A percentile compares a stretch with the other conserved stretches of the same genome.
These are phyloP conservation scores for Mycena crocata DNA, from an alignment of 768 basidiomycete genomes.

Conservation along the genomic window DNA sequence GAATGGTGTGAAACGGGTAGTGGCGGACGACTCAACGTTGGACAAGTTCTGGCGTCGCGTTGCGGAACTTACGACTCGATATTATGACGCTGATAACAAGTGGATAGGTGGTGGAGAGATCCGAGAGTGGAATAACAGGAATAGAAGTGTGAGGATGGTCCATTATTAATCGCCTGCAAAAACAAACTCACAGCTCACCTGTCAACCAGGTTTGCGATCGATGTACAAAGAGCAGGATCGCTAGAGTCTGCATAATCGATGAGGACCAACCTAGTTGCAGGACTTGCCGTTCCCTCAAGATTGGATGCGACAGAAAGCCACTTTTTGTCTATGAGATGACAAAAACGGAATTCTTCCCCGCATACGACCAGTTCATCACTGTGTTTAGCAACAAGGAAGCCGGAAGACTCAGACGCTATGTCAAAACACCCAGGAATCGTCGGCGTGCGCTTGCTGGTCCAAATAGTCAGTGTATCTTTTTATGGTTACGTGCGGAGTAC, in stretches of 20 bases:
- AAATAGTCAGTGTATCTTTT: too few species aligned
- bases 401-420: neutral
- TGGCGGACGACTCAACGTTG: neutral
- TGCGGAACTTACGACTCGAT: neutral
- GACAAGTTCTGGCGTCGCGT: neutral
- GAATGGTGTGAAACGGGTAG: neutral
- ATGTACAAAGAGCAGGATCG: neutral
- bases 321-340: neutral
- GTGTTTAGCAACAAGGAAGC: neutral
- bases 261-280: neutral
- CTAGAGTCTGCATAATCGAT: neutral
- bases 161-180: neutral
- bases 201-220: neutral
- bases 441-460: too few species aligned
- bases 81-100: neutral
- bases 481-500: too few species aligned
- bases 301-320: slow-evolving; percentile 4
- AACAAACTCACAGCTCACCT: neutral
- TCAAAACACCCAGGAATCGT: too few species aligned
- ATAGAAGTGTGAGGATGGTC: neutral
- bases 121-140: neutral
- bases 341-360: neutral
- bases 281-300: neutral
- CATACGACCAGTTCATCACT: neutral
- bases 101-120: slow-evolving; percentile 2